Evolutionary conservation across 192 early-diverging fungal species (phyloP).

Genomic region (Entomortierella beljakovae): DNA sequence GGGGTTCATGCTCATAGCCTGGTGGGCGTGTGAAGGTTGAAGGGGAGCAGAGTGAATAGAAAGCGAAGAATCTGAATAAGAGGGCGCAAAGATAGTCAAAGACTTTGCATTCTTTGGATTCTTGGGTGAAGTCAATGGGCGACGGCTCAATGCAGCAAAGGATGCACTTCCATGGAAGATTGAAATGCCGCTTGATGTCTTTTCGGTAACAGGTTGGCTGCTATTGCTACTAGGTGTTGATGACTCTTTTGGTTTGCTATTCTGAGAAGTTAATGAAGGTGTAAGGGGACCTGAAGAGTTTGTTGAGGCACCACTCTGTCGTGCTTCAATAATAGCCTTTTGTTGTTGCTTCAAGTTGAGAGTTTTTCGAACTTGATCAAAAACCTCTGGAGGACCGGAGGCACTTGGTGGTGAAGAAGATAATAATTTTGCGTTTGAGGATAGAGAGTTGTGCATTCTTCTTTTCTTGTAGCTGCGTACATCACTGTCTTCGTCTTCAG

Average conservation of each 20-base stretch:
- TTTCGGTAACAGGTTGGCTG: conserved; percentile 45
- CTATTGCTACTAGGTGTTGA: neutral
- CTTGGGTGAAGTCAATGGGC: conserved; percentile 53
- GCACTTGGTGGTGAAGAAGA: conserved; percentile 6
- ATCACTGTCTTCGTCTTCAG: conserved; percentile 50
- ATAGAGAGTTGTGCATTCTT: conserved; percentile 15
- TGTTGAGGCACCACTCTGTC: conserved; percentile 50
- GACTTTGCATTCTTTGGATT: conserved; percentile 62
- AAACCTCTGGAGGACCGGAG: conserved; percentile 48
- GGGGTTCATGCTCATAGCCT: conserved; percentile 45
- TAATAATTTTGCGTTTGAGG: conserved; percentile 3
- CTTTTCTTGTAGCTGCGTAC: conserved; percentile 51
- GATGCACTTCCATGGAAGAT: conserved; percentile 48
- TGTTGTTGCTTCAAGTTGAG: conserved; percentile 71
- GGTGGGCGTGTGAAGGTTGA: conserved; percentile 54
- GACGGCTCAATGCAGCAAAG: conserved; percentile 32
- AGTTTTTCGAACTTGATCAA: conserved; percentile 66
- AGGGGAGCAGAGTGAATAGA: conserved; percentile 62
- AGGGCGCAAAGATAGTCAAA: conserved; percentile 64
- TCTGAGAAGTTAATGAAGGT: neutral
- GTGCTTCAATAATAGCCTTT: conserved; percentile 71
- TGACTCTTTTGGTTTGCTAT: conserved; percentile 6
- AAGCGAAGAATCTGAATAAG: conserved; percentile 57
- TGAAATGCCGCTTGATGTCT: conserved; percentile 38
- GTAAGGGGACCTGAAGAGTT: conserved; percentile 1